Conservation (phyloP, 495 filamentous ascomycete species). For the Lepraria neglecta region DNA sequence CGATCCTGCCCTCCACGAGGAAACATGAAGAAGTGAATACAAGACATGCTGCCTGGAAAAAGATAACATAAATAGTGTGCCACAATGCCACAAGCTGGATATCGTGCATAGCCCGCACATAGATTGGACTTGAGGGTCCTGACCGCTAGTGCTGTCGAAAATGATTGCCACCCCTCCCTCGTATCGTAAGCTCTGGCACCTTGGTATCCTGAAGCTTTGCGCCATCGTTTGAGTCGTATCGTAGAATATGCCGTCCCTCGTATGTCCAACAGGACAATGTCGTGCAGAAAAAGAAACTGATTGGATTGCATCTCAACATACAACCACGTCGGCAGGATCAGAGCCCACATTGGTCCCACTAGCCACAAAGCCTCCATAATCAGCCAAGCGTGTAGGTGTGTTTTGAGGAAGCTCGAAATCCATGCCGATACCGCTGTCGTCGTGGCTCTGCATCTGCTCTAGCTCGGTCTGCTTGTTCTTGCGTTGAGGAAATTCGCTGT, state of each 20-base stretch:
- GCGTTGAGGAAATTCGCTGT: conserved; percentile 4
- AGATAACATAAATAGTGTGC: neutral
- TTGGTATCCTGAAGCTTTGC: neutral
- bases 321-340: conserved; percentile 31
- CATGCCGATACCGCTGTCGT: conserved; percentile 69
- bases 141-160: neutral
- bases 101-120: neutral
- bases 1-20: neutral
- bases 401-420: conserved; percentile 23
- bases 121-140: neutral
- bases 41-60: neutral
- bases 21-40: neutral
- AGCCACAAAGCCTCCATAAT: conserved; percentile 27
- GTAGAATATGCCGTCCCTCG: conserved; percentile 5
- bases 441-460: conserved; percentile 37
- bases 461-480: neutral
- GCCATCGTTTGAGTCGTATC: conserved; percentile 9
- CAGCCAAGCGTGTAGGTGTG: conserved; percentile 18
- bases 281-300: neutral
- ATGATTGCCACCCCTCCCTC: neutral
- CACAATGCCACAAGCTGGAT: neutral
- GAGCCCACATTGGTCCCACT: conserved; percentile 21
- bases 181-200: neutral
- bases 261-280: conserved; percentile 1
- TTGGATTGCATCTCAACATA: conserved; percentile 22